A percentile compares a stretch with the other conserved stretches of the same genome.
phyloP scores from a whole-genome alignment of 306 rosid genomes.

The Echinosophora koreensis region DNA sequence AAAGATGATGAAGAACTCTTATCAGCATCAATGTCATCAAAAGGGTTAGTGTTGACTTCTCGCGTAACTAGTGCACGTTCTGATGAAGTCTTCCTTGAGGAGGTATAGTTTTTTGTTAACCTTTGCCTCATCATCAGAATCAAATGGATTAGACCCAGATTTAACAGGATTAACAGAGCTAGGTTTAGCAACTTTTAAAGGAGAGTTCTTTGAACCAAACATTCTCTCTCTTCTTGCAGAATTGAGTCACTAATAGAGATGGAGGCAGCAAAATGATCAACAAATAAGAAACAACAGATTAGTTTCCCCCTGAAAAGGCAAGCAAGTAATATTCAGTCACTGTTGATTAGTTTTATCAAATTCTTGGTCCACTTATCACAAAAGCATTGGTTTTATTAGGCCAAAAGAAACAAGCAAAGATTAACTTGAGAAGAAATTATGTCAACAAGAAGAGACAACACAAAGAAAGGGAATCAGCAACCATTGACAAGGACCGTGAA shows the following conservation, averaged over 20 bases:
- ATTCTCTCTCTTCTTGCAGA: slow-evolving; percentile 50
- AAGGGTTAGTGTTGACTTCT: slow-evolving; percentile 72
- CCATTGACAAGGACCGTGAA: slow-evolving; percentile 27
- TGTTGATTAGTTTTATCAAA: slow-evolving; percentile 7
- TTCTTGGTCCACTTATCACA: slow-evolving; percentile 20
- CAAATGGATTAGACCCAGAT: slow-evolving; percentile 71
- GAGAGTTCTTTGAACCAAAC: slow-evolving; percentile 84
- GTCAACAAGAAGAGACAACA: slow-evolving; percentile 28
- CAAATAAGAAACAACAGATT: slow-evolving; percentile 35
- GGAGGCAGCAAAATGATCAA: slow-evolving; percentile 29
- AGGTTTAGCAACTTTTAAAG: slow-evolving; percentile 61
- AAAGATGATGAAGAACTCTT: slow-evolving; percentile 54
- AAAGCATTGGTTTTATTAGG: slow-evolving; percentile 24
- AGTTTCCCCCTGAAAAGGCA: slow-evolving; percentile 67
- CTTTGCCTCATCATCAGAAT: slow-evolving; percentile 59
- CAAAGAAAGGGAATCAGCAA: slow-evolving; percentile 28
- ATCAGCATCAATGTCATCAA: slow-evolving; percentile 64
- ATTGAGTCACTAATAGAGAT: slow-evolving; percentile 3
- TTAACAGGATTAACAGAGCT: slow-evolving; percentile 60
- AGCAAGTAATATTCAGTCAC: slow-evolving; percentile 40
- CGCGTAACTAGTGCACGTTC: slow-evolving; percentile 56
- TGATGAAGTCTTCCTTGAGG: slow-evolving; percentile 60
- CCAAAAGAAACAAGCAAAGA: slow-evolving; percentile 30
- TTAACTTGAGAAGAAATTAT: slow-evolving; percentile 12
- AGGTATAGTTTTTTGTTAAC: slow-evolving; percentile 49